Percentiles rank a stretch among this genome's conserved stretches.
Conservation (phyloP, 139 green algal genomes). For the Chlamydomonas sp. region DNA sequence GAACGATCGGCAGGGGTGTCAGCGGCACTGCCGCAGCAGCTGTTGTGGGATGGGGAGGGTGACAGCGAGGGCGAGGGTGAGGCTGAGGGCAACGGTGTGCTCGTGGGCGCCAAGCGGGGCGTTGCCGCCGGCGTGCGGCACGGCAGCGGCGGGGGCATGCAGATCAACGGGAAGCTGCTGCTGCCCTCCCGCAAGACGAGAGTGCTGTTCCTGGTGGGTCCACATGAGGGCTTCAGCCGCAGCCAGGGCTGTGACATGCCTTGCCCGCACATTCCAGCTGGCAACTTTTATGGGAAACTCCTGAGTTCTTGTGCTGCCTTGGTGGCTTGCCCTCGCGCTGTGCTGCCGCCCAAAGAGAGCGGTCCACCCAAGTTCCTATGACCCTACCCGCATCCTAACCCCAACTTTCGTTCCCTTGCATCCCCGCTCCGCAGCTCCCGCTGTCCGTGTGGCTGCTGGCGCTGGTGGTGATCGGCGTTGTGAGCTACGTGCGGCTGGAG, state of each 20-base stretch:
- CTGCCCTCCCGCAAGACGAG: not conserved
- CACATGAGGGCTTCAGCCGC: too few species aligned
- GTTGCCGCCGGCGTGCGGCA: not conserved
- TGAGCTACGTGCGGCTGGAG: slow-evolving; percentile 11
- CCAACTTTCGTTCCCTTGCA: not conserved
- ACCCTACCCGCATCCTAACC: not conserved
- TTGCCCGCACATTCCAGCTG: too few species aligned
- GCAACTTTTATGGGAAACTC: too few species aligned
- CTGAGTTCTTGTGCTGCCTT: too few species aligned
- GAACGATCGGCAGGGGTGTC: too few species aligned
- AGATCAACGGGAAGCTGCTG: slow-evolving; percentile 28
- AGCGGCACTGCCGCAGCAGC: too few species aligned
- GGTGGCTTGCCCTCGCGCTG: too few species aligned
- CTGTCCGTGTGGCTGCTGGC: slow-evolving; percentile 19
- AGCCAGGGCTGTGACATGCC: too few species aligned
- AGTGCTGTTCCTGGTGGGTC: slow-evolving; percentile 16
- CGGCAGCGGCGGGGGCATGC: not conserved
- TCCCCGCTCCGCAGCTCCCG: not conserved
- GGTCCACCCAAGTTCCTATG: too few species aligned
- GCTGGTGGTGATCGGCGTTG: not conserved
- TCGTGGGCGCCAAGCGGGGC: not conserved
- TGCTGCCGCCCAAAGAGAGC: too few species aligned
- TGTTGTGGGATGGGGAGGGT: too few species aligned
- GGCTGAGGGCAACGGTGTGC: not conserved
- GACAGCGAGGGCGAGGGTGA: not conserved